Evolutionary conservation across 148 eudicot species (phyloP), one percentile per base, ranked within the genome.

Genomic region (Heliosperma pusillum): DNA sequence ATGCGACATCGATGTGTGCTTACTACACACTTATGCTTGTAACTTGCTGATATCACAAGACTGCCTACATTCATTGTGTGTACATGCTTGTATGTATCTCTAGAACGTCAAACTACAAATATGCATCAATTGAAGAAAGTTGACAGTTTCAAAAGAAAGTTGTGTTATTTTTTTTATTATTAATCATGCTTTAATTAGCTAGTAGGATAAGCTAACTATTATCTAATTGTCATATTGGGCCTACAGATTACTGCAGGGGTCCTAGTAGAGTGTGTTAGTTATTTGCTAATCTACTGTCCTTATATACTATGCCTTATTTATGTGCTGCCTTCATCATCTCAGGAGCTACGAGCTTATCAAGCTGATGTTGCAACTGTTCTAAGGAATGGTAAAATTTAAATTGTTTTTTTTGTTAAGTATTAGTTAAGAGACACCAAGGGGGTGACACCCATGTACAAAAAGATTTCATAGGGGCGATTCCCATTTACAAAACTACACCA

Each of bases 291-390:
- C 8, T 56, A 60, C 25, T 56, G 20, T 40, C 42, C 42, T 66
- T 44, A 30, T 64, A 60, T 76, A 26, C 74, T 26, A 40, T 73
- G 66, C 26, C n/a, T 70, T 74, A 64, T 40, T 20, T 44, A 16
- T 24, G 52, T 62, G 11, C 25, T 69, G 17, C 67, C 25, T 40
- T 72, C 45, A 68, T 77, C 81, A 74, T 78, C 50, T n/a, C 74
- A 95, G 98, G 98, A 95, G 84, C 85, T 95, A 40, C 91, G 96
- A 69, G 98, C 98, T 66, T 95, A 95, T 87, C 98, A 95, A 89
- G 98, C 98, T 81, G 98, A 95, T 83, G 87, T 95, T 74, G 98
- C 97, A 66, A 92, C 97, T 72, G 97, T 92, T 82, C 79, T 95
- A 47, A 90, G 97, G 77, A 95, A 95, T 81, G 97, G 98, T 95